Conservation (phyloP, 2,329 filamentous ascomycete genomes). For the Verticillium zaregamsianum region DNA sequence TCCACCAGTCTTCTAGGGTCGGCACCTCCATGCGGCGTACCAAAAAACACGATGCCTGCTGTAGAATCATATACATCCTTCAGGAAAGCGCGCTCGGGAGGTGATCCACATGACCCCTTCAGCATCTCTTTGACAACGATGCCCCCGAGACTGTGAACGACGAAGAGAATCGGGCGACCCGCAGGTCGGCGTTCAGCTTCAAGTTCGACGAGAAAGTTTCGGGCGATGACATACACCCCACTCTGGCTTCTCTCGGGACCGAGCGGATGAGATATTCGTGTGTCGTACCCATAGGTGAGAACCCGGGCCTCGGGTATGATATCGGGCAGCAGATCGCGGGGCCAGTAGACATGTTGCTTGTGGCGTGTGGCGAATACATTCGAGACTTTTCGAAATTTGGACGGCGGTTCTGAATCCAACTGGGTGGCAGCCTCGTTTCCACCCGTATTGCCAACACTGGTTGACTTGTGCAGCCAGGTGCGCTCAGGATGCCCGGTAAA, state of each 20-base stretch:
- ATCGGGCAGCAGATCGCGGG: slow-evolving; percentile 16
- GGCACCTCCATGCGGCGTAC: slow-evolving; percentile 25
- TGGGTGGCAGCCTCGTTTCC: background rate
- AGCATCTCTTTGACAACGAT: slow-evolving; percentile 25
- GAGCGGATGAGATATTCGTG: slow-evolving; percentile 19
- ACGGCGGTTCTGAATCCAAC: background rate
- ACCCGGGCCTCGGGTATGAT: slow-evolving; percentile 18
- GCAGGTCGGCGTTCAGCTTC: slow-evolving; percentile 21
- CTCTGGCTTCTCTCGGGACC: slow-evolving; percentile 18
- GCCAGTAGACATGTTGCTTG: slow-evolving; percentile 15
- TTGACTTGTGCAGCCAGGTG: slow-evolving; percentile 14
- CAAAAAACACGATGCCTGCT: slow-evolving; percentile 25
- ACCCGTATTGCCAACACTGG: background rate
- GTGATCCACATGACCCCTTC: slow-evolving; percentile 7
- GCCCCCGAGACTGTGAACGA: slow-evolving; percentile 29
- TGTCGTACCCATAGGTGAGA: slow-evolving; percentile 25
- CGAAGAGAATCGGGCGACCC: slow-evolving; percentile 21
- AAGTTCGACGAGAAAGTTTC: slow-evolving; percentile 26
- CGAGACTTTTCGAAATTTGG: slow-evolving; percentile 1
- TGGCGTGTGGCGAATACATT: background rate
- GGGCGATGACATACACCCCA: slow-evolving; percentile 26
- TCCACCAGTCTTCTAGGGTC: slow-evolving; percentile 18
- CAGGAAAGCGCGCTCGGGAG: slow-evolving; percentile 4
- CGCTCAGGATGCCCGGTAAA: slow-evolving; percentile 18
- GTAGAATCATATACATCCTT: slow-evolving; percentile 17